Base-by-base conservation (phyloP, 1,139 yeast species). In the Casaregolazyma lundiana region DNA sequence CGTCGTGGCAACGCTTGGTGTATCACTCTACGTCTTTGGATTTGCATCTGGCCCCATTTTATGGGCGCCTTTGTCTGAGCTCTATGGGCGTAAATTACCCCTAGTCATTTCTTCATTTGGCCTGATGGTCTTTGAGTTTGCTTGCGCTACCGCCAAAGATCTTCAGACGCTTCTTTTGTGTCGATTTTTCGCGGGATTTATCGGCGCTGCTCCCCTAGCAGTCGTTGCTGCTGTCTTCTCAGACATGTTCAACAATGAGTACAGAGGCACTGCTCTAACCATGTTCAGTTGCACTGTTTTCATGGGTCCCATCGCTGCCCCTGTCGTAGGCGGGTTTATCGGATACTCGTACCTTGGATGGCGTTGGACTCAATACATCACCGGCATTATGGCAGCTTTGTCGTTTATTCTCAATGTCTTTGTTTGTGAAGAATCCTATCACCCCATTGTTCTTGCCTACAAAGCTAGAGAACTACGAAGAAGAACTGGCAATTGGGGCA, bases 181-280 rank as follows among this genome's bases (percentile, higher is more conserved):
- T 63, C 75, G 95, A 51, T 86, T 84, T 63, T 82, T 86, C 61
- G 79, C 80, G 30, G 95, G 95, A 35, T 73, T 80, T 54, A 65
- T 81, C 46, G 95, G 94, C 51, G 86, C 92, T 15, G 86, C 92
- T 6, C 85, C 94, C 0, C 64, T 87, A 60, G 92, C 85, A 16
- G 86, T 84, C 35, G 89, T 84, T 6, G 95, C 94, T 19, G 95
- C 94, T 24, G 76, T 85, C 0, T 80, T 85, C 71, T 82, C 92
- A 3, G 96, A 87, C 61, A 71, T 85, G 70, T 85, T 78, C 60
- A 75, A 74, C 51, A 77, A 80, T 49, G 63, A 63, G 21, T 57
- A 71, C 11, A 76, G 96, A 63, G 95, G 95, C 54, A 75, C 73
- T 32, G 88, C 89, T 7, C 69, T 84, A 57, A 72, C 79, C n/a